Evolutionary conservation across 805 yeast genomes (phyloP).

Genomic region (Pichia pseudocactophila): DNA sequence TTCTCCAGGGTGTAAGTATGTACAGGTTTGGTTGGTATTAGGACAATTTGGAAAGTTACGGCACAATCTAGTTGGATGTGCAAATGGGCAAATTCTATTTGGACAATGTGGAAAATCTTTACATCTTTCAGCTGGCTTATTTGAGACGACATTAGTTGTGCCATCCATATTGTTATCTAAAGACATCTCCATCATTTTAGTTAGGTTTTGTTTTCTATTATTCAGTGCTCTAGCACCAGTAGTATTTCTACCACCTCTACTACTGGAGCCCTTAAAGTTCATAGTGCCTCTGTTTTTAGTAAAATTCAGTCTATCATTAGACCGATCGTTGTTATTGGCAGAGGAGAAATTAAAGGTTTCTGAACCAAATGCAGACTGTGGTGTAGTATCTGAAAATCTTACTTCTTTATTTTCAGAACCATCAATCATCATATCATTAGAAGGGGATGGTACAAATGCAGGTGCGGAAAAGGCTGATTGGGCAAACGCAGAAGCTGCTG

Average conservation of each 20-base stretch:
- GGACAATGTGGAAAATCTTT: constrained; percentile 64
- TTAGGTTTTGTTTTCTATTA: constrained; percentile 7
- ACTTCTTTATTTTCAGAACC: constrained; percentile 20
- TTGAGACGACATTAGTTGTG: constrained; percentile 30
- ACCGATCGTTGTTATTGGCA: neutral
- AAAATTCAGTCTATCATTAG: constrained; percentile 3
- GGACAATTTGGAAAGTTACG: constrained; percentile 70
- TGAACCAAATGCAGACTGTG: constrained; percentile 18
- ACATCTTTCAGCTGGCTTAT: constrained; percentile 54
- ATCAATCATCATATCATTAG: constrained; percentile 9
- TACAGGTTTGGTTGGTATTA: constrained; percentile 74
- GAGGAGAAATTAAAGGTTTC: neutral
- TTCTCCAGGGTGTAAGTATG: constrained; percentile 75
- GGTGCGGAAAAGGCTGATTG: neutral
- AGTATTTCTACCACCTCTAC: constrained; percentile 1
- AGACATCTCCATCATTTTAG: constrained; percentile 26
- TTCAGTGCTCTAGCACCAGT: constrained; percentile 1
- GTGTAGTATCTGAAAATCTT: constrained; percentile 20
- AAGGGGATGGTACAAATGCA: neutral
- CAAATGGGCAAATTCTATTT: constrained; percentile 54
- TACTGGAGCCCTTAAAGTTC: neutral
- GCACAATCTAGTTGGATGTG: constrained; percentile 77
- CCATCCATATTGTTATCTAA: constrained; percentile 19
- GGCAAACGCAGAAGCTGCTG: neutral
- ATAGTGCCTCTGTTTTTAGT: constrained; percentile 4